Conservation (phyloP, 179 eudicot genomes). For the Corrigiola litoralis region DNA sequence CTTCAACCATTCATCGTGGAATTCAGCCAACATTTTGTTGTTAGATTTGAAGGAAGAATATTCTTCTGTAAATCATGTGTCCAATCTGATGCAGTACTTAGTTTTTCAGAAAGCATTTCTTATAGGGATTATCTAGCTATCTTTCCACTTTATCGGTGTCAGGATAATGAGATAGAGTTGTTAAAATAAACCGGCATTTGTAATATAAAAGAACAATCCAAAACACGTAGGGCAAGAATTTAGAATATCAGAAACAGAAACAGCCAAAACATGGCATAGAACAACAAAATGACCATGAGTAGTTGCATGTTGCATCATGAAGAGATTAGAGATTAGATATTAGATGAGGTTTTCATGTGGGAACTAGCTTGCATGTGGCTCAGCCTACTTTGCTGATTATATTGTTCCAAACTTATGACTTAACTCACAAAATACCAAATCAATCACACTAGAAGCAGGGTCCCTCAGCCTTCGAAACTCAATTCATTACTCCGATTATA, state of each 20-base stretch:
- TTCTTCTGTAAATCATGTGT: not conserved
- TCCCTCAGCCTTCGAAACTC: not conserved
- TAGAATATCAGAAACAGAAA: not conserved
- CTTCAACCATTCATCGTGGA: constrained; percentile 3
- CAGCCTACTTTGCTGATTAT: not conserved
- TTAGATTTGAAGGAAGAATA: constrained; percentile 19
- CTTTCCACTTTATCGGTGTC: no score
- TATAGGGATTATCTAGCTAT: not conserved
- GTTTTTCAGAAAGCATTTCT: not conserved
- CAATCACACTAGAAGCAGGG: not conserved
- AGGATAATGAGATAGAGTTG: not conserved
- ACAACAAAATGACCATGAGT: constrained; percentile 23
- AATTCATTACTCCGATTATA: no score
- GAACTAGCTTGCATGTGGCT: constrained; percentile 8
- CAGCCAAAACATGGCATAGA: not conserved
- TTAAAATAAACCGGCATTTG: not conserved
- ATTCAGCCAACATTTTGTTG: not conserved
- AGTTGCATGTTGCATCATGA: constrained; percentile 22
- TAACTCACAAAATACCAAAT: not conserved
- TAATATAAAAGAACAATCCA: not conserved
- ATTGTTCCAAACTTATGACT: not conserved
- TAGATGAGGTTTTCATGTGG: constrained; percentile 32
- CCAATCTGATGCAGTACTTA: no score
- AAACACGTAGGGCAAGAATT: not conserved
- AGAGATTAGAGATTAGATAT: constrained; percentile 20